These are phyloP conservation scores for Talaromyces wortmannii DNA, from an alignment of 495 filamentous ascomycete genomes.

Conservation along the genomic window DNA sequence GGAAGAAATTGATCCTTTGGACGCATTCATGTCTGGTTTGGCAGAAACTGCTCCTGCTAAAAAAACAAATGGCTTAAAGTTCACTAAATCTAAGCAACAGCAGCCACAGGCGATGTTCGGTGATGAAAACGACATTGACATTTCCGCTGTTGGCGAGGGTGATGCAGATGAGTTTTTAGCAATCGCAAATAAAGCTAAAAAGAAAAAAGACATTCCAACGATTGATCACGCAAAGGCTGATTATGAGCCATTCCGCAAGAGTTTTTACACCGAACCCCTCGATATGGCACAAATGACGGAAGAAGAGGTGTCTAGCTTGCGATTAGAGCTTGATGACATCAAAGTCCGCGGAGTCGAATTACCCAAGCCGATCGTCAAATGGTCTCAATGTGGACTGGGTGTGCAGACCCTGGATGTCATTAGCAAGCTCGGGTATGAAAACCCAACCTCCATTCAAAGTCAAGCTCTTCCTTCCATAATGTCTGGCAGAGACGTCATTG, in stretches of 20 bases:
- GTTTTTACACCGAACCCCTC: constrained; percentile 86
- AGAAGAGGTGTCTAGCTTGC: constrained; percentile 72
- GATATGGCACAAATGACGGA: constrained; percentile 82
- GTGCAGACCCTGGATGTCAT: constrained; percentile 87
- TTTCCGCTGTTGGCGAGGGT: constrained; percentile 61
- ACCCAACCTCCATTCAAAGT: constrained; percentile 86
- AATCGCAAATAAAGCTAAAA: constrained; percentile 77
- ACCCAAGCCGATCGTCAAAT: constrained; percentile 91
- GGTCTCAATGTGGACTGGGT: constrained; percentile 90
- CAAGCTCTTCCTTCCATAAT: constrained; percentile 94
- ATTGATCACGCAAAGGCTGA: constrained; percentile 81
- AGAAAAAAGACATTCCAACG: constrained; percentile 90
- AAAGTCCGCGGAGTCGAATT: constrained; percentile 82
- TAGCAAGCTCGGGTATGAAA: constrained; percentile 73
- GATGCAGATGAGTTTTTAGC: constrained; percentile 81
- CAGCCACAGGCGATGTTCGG: constrained; percentile 80
- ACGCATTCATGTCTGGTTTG: constrained; percentile 90
- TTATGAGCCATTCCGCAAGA: constrained; percentile 81
- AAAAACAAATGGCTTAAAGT: constrained; percentile 31
- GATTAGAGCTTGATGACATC: constrained; percentile 88
- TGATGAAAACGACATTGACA: constrained; percentile 73
- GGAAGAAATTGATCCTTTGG: constrained; percentile 84
- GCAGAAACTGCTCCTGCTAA: constrained; percentile 42
- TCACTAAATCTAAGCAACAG: constrained; percentile 41
- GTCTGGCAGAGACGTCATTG: constrained; percentile 94